Conservation (phyloP, 192 early-diverging fungal species). For the Linnemannia elongata region DNA sequence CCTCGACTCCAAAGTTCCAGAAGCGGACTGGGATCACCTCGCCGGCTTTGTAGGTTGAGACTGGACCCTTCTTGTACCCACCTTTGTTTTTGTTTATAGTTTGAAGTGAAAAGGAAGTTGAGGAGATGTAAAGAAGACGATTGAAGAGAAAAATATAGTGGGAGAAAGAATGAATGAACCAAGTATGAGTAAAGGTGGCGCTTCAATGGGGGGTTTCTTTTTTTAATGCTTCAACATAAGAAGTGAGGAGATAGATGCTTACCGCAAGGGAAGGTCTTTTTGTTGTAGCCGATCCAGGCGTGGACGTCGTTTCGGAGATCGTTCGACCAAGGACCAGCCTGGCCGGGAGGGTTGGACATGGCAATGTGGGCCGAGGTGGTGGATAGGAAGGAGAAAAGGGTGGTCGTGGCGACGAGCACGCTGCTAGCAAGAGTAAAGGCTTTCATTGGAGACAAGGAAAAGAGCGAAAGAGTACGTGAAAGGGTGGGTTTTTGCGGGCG, state of each 20-base stretch:
- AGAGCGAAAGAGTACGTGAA: not conserved
- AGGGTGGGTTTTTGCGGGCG: not conserved
- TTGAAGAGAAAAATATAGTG: not conserved
- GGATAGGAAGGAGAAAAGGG: conserved; percentile 25
- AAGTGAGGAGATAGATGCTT: not conserved
- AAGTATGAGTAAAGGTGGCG: not conserved
- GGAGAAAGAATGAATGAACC: not conserved
- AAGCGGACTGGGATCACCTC: conserved; percentile 61
- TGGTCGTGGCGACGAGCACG: conserved; percentile 6
- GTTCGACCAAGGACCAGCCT: conserved; percentile 49
- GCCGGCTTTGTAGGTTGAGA: conserved; percentile 64
- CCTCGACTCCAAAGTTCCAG: conserved; percentile 45
- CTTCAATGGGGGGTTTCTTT: not conserved
- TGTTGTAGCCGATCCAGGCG: conserved; percentile 40
- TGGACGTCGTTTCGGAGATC: conserved; percentile 28
- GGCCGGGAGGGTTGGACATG: conserved; percentile 47
- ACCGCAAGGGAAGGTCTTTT: conserved; percentile 56
- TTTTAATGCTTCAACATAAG: not conserved
- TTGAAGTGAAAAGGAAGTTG: no score
- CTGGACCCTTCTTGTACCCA: conserved; percentile 48
- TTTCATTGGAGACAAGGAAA: conserved; percentile 6
- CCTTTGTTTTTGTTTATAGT: not conserved
- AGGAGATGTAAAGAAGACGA: no score
- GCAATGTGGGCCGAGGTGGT: conserved; percentile 46
- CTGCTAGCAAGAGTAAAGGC: conserved; percentile 2